phyloP scores from a whole-genome alignment of 768 basidiomycete genomes.

The Psilocybe cyanescens region DNA sequence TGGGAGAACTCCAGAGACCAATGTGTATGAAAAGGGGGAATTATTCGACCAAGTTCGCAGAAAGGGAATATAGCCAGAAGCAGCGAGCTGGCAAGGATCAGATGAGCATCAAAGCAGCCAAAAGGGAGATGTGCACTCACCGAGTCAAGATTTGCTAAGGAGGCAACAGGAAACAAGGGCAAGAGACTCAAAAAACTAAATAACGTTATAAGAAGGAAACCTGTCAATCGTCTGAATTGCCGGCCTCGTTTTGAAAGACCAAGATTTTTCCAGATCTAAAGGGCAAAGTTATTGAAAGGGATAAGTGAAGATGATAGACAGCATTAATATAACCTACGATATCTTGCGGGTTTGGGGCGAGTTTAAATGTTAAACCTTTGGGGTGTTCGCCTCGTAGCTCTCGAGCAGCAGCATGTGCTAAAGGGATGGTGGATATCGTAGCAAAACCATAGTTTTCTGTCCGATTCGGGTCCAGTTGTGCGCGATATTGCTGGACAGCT shows the following conservation, averaged over 20 bases:
- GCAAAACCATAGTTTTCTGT: constrained; percentile 82
- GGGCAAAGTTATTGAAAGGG: neutral
- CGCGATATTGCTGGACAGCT: constrained; percentile 61
- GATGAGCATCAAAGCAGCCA: neutral
- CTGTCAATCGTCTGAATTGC: constrained; percentile 55
- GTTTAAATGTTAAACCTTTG: constrained; percentile 61
- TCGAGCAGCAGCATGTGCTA: constrained; percentile 72
- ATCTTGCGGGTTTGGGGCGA: constrained; percentile 66
- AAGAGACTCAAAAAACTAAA: constrained; percentile 84
- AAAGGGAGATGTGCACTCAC: constrained; percentile 36
- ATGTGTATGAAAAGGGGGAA: constrained; percentile 64
- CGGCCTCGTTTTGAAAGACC: constrained; percentile 55
- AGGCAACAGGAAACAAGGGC: constrained; percentile 79
- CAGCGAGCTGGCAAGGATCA: constrained; percentile 41
- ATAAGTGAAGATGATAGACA: neutral
- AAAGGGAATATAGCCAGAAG: constrained; percentile 60
- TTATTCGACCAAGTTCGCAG: constrained; percentile 60
- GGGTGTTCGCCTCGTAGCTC: constrained; percentile 59
- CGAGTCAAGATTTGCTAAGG: constrained; percentile 79
- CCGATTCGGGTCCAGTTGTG: constrained; percentile 56
- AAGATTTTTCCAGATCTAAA: constrained; percentile 80
- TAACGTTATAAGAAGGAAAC: constrained; percentile 65
- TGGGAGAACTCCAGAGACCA: constrained; percentile 85
- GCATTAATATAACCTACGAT: constrained; percentile 28
- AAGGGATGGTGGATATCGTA: constrained; percentile 70